Conservation (phyloP, 345 rosid genomes). For the Sapria himalayana region DNA sequence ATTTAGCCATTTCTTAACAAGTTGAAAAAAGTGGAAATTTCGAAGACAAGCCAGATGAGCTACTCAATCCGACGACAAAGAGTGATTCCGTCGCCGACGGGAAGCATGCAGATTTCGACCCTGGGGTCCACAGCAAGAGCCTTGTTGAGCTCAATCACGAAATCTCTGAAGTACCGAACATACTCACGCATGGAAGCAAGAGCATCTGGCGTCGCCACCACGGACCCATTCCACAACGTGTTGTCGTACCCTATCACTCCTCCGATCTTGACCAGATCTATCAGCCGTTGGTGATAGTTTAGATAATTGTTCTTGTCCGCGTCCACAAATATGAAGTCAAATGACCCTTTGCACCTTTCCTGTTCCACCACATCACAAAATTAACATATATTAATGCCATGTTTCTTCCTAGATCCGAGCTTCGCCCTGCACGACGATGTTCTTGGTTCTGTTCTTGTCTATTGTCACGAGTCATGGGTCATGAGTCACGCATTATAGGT, state of each 20-base stretch:
- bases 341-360: slow-evolving; percentile 57
- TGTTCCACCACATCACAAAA: slow-evolving; percentile 16
- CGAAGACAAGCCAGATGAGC: neutral
- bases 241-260: slow-evolving; percentile 94
- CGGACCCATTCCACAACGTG: slow-evolving; percentile 93
- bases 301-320: slow-evolving; percentile 95
- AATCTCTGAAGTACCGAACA: slow-evolving; percentile 77
- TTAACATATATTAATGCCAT: no score
- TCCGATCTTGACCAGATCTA: slow-evolving; percentile 67
- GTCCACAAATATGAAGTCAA: slow-evolving; percentile 85
- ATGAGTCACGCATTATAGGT: no score
- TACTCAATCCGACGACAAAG: slow-evolving; percentile 77
- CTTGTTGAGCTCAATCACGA: slow-evolving; percentile 83
- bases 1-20: no score
- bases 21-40: no score
- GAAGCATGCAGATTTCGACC: slow-evolving; percentile 93
- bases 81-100: slow-evolving; percentile 91
- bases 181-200: slow-evolving; percentile 75
- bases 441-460: no score
- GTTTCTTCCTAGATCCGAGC: no score
- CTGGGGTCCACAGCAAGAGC: slow-evolving; percentile 89
- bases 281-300: slow-evolving; percentile 70
- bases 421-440: no score
- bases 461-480: no score
- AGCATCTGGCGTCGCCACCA: slow-evolving; percentile 69